Evolutionary conservation across 306 rosid species (phyloP).

Genomic region (Quercus bicolor): DNA sequence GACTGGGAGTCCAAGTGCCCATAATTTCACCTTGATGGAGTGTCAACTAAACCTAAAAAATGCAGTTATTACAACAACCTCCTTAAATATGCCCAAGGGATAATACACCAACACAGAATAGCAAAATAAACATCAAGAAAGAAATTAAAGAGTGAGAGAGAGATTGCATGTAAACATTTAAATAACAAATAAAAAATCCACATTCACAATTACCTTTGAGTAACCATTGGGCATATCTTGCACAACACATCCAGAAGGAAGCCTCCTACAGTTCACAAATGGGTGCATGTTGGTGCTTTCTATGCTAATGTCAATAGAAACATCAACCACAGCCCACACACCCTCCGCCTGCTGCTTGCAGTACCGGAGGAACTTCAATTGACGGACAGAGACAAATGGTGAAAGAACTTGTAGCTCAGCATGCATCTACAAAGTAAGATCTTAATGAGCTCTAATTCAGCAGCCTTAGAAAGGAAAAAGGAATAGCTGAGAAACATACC

Average conservation of each 20-base stretch:
- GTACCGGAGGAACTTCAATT: slow-evolving; percentile 60
- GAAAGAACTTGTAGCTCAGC: slow-evolving; percentile 84
- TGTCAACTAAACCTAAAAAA: slow-evolving; percentile 9
- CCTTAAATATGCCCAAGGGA: background rate
- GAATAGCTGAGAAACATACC: slow-evolving; percentile 40
- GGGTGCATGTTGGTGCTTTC: slow-evolving; percentile 28
- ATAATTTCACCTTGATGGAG: slow-evolving; percentile 11
- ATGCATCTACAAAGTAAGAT: slow-evolving; percentile 47
- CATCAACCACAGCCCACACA: slow-evolving; percentile 83
- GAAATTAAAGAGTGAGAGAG: too few relatives aligned
- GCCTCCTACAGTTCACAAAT: slow-evolving; percentile 50
- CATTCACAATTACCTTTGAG: slow-evolving; percentile 54
- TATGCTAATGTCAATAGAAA: slow-evolving; percentile 50
- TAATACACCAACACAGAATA: background rate
- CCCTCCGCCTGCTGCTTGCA: slow-evolving; percentile 80
- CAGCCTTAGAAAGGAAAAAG: background rate
- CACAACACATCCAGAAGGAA: slow-evolving; percentile 86
- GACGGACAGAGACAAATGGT: slow-evolving; percentile 74
- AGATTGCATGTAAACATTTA: background rate
- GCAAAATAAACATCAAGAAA: background rate
- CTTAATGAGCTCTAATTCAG: slow-evolving; percentile 3
- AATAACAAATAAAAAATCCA: background rate
- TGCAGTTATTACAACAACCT: slow-evolving; percentile 23
- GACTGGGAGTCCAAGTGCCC: slow-evolving; percentile 16
- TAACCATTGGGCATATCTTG: slow-evolving; percentile 70